Evolutionary conservation across 352 stramenopile genomes (phyloP), one percentile per base, ranked within the genome.

Genomic region (Globisporangium mamillatum): DNA sequence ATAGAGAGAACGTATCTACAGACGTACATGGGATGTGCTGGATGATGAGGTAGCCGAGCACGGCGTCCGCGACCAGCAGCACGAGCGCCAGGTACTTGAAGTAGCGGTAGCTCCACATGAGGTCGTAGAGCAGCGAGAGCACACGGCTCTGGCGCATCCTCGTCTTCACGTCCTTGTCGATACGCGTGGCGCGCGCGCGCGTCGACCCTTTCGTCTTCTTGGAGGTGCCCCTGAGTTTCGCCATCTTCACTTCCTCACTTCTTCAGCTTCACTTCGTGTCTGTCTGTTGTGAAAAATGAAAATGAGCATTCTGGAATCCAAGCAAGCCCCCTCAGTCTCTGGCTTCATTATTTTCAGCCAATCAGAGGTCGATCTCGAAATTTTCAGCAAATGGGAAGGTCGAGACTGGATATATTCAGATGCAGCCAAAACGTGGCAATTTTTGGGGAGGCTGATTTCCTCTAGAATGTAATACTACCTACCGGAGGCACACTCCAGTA

Each of bases 91-190:
- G 69, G 38, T 82, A 79, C 72, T 82, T 78, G 69, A 88, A 95
- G 76, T 93, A 91, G 44, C 87, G 85, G 75, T 95, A 95, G 73
- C 87, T 95, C 85, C 87, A 94, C 79, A 94, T 90, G 66, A 93
- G 44, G 68, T 94, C 87, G 66, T 94, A 93, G 58, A 92, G 76
- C 56, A 90, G 78, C 44, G 83, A 87, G 20, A 94, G 73, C 74
- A 92, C 68, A 63, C 76, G 77, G 60, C 84, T 92, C 52, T 90
- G 81, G 67, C 80, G 73, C 55, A 80, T 76, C 70, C 81, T 89
- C 36, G 86, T 94, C 82, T 91, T 92, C 53, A 90, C 78, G 78
- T 94, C 87, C 73, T 94, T 94, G 75, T 94, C 84, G 73, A 94
- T 93, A 75, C 87, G 85, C 64, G 87, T 94, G 32, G 78, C 70